Evolutionary conservation across 2,329 filamentous ascomycete genomes (phyloP).

Genomic region (Zymoseptoria ardabiliae): DNA sequence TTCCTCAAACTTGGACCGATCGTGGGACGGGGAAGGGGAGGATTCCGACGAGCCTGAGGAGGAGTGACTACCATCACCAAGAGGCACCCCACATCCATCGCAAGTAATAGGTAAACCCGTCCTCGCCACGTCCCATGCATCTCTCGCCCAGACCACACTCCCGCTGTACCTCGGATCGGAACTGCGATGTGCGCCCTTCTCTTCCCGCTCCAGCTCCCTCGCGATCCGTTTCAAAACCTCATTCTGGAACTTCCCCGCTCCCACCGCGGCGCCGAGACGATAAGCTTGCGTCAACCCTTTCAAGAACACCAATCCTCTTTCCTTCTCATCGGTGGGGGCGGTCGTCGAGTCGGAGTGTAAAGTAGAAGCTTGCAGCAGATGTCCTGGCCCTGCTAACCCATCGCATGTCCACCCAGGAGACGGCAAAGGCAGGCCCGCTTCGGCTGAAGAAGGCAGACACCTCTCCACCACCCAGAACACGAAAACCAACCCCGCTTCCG

Average conservation of each 20-base stretch:
- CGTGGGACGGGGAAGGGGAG: too few species aligned
- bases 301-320: too few species aligned
- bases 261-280: neutral
- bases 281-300: neutral
- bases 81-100: neutral
- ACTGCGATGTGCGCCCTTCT: neutral
- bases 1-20: too few species aligned
- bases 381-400: neutral
- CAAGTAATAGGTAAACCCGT: neutral
- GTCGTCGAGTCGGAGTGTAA: too few species aligned
- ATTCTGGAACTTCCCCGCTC: neutral
- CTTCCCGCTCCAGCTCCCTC: neutral
- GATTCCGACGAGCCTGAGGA: too few species aligned
- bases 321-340: too few species aligned
- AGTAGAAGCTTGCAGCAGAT: neutral
- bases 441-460: neutral
- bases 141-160: slow-evolving; percentile 1
- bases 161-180: neutral
- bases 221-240: neutral
- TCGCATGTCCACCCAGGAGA: too few species aligned
- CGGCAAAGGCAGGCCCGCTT: neutral
- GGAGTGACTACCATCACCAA: neutral
- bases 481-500: slow-evolving; percentile 1
- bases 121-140: neutral
- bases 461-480: slow-evolving; percentile 5